Conservation (phyloP, 805 yeast species). For the Metschnikowia gruessii region DNA sequence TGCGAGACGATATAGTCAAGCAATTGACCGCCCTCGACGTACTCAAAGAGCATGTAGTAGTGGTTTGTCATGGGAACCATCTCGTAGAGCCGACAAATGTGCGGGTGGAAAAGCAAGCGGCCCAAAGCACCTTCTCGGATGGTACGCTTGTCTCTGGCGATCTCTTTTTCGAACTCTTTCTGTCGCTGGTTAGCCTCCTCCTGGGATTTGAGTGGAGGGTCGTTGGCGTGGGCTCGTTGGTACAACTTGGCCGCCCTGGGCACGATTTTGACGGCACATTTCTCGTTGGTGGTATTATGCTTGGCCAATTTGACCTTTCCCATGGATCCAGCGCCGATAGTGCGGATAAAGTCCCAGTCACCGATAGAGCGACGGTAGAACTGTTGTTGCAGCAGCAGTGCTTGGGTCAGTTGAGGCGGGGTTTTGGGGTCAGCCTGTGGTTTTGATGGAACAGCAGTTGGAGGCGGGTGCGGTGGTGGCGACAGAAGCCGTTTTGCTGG, state of each 20-base stretch:
- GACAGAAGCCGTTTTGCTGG: not conserved
- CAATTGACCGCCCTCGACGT: slow-evolving; percentile 96
- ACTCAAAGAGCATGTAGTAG: slow-evolving; percentile 94
- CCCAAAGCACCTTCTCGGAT: slow-evolving; percentile 95
- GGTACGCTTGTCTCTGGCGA: slow-evolving; percentile 87
- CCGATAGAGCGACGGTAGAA: slow-evolving; percentile 89
- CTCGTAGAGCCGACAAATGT: slow-evolving; percentile 86
- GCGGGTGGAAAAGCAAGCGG: slow-evolving; percentile 84
- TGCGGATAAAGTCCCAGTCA: slow-evolving; percentile 93
- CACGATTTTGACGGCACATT: slow-evolving; percentile 90
- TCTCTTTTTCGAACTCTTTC: slow-evolving; percentile 75
- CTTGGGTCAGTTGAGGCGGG: not conserved
- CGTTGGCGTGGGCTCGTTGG: slow-evolving; percentile 66
- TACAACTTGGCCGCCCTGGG: slow-evolving; percentile 82
- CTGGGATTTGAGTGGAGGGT: slow-evolving; percentile 60
- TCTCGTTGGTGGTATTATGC: slow-evolving; percentile 74
- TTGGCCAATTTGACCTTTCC: slow-evolving; percentile 96
- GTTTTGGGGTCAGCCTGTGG: not conserved
- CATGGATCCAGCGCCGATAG: slow-evolving; percentile 98
- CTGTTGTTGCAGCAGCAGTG: slow-evolving; percentile 26
- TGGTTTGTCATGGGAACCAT: slow-evolving; percentile 96
- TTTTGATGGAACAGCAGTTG: not conserved
- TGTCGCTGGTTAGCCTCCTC: slow-evolving; percentile 58
- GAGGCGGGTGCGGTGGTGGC: not conserved
- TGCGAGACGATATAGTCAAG: slow-evolving; percentile 95